These are phyloP conservation scores for Diplodia corticola DNA, from an alignment of 2,329 filamentous ascomycete genomes.

Conservation along the genomic window DNA sequence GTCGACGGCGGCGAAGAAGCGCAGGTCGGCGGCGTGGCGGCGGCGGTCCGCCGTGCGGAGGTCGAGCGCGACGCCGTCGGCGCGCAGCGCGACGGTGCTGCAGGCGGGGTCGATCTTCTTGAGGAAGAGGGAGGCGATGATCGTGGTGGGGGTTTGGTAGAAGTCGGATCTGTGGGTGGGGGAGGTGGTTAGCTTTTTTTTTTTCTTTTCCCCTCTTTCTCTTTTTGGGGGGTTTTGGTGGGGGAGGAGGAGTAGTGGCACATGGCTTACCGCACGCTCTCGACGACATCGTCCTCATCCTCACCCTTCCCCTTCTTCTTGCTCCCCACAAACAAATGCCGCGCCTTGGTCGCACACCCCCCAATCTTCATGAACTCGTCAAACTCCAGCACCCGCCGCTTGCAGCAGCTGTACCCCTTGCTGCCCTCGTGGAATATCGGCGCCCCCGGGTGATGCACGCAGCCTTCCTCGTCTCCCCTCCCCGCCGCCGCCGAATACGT, in stretches of 20 bases:
- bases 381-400: constrained; percentile 91
- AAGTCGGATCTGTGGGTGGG: constrained; percentile 73
- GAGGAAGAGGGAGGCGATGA: constrained; percentile 90
- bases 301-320: constrained; percentile 60
- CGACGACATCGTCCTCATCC: constrained; percentile 70
- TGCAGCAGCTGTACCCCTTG: constrained; percentile 97
- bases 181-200: neutral
- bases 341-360: constrained; percentile 79
- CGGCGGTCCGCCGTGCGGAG: constrained; percentile 85
- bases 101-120: constrained; percentile 92
- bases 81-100: constrained; percentile 70
- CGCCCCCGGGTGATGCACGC: constrained; percentile 83
- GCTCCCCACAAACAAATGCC: constrained; percentile 78
- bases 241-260: constrained; percentile 21
- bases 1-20: constrained; percentile 76
- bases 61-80: constrained; percentile 68
- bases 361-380: constrained; percentile 97
- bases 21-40: constrained; percentile 72
- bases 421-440: constrained; percentile 97
- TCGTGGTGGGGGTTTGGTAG: constrained; percentile 83
- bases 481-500: constrained; percentile 30
- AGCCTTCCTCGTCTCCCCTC: constrained; percentile 66
- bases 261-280: constrained; percentile 66
- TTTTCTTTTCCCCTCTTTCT: too few species aligned
- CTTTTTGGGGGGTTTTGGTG: too few species aligned